Base-by-base conservation (phyloP, 495 filamentous ascomycete genomes). In the Hyaloscypha hepaticicola region DNA sequence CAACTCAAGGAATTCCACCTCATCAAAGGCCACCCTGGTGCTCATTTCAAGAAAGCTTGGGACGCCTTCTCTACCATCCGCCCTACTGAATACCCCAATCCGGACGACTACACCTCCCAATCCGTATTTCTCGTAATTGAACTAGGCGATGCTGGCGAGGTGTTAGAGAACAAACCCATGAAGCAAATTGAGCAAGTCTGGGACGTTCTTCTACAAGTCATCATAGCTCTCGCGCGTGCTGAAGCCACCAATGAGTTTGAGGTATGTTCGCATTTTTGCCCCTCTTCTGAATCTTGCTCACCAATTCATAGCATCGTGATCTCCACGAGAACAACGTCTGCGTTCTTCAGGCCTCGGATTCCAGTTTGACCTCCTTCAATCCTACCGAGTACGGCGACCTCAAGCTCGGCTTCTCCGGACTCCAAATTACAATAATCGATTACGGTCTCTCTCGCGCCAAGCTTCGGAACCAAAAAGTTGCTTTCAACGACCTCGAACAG, bases 241-340 rank as follows among this genome's bases (percentile, higher is more conserved):
- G 93, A 97, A 69, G 83, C 85, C 52, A 78, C 83, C 58, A 82
- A 86, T 25, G 73, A 83, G 63, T 97, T 97, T 66, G 93, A 96
- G 79, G 86, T 87, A 69, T 62, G 61, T 53, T 24, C 25, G 19
- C 3, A 26, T 38, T 76, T 63, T 0, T 45, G 4, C 38, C 38
- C 45, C 16, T 3, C 8, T 49, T 52, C 28, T 50, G 12, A 16
- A 8, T 4, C 2, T 49, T 49, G 16, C 31, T 28, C 11, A 48
- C 12, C 5, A n/a, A 21, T 12, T 33, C 28, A 25, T 26, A 83
- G 85, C 93, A 97, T 74, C 87, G 93, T 5, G 93, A 97, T 75
- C 79, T 97, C 16, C 93, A 97, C 73, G 81, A 93, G 45, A 91
- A 91, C 9, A 97, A 97, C 72, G 81, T 97, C 26, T 97, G 93